These are phyloP conservation scores for Eragrostis nindensis DNA, from an alignment of 176 grass and related monocot species.

Conservation along the genomic window DNA sequence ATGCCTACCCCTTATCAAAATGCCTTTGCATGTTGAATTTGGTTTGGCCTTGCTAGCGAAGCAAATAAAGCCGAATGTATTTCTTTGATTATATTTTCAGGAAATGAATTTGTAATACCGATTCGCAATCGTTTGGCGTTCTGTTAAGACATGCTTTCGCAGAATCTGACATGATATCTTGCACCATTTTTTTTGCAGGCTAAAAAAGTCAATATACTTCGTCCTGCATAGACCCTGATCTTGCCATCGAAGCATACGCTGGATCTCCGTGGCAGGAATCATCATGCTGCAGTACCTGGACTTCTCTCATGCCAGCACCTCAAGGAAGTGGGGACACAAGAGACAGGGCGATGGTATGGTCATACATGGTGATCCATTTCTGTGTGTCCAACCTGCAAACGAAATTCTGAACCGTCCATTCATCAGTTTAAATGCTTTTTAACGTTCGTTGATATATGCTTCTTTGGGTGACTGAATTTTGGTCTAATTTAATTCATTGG, in stretches of 20 bases:
- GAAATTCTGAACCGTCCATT: constrained; percentile 18
- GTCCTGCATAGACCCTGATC: constrained; percentile 26
- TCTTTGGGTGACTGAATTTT: not conserved
- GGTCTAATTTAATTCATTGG: not conserved
- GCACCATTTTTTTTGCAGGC: constrained; percentile 35
- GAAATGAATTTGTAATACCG: not conserved
- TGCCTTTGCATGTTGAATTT: not conserved
- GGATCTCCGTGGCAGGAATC: constrained; percentile 21
- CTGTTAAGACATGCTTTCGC: not conserved
- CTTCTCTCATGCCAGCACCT: constrained; percentile 69
- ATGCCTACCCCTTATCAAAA: not conserved
- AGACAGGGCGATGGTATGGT: constrained; percentile 64
- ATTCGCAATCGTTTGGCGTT: not conserved
- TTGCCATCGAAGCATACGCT: constrained; percentile 38
- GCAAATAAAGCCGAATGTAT: not conserved
- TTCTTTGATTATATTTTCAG: not conserved
- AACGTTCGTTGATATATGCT: not conserved
- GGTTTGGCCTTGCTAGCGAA: not conserved
- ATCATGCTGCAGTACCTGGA: constrained; percentile 87
- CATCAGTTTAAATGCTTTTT: not conserved
- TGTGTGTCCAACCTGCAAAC: not conserved
- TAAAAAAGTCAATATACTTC: not conserved
- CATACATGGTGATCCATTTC: constrained; percentile 31
- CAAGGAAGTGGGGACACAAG: constrained; percentile 68
- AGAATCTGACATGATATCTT: constrained; percentile 30